A percentile compares a stretch with the other conserved stretches of the same genome.
Evolutionary conservation across 2,329 filamentous ascomycete species (phyloP).

Genomic region (Epicoccum nigrum): DNA sequence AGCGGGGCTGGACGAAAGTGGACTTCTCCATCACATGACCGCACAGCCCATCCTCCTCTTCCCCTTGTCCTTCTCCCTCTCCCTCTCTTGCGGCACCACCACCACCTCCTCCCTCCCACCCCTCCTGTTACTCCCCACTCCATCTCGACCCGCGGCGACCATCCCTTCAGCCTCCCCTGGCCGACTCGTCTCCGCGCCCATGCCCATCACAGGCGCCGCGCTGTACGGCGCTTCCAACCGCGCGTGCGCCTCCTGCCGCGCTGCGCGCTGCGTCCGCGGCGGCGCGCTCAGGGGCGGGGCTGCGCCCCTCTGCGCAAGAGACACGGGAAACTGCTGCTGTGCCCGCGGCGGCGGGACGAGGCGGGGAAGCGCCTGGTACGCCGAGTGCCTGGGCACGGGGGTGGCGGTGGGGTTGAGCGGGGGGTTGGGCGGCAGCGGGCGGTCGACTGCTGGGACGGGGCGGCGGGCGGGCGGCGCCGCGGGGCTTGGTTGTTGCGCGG

Average conservation of each 20-base stretch:
- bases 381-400: background rate
- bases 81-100: background rate
- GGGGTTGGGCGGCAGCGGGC: conserved; percentile 10
- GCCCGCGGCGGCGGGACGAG: conserved; percentile 15
- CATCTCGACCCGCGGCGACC: background rate
- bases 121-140: background rate
- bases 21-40: conserved; percentile 26
- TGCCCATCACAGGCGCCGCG: conserved; percentile 6
- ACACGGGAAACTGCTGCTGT: conserved; percentile 1
- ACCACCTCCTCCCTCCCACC: background rate
- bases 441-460: conserved; percentile 10
- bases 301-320: no score
- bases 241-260: background rate
- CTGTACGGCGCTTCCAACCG: conserved; percentile 5
- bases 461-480: conserved; percentile 30
- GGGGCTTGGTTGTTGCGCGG: no score
- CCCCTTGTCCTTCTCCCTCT: conserved; percentile 15
- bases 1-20: no score
- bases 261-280: background rate
- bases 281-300: conserved; percentile 21
- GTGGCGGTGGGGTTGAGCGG: conserved; percentile 10
- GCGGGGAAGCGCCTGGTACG: conserved; percentile 15
- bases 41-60: conserved; percentile 28
- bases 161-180: no score
- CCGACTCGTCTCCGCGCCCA: background rate